Evolutionary conservation across 2,329 filamentous ascomycete genomes (phyloP).

Genomic region (Penicillium thymicola): DNA sequence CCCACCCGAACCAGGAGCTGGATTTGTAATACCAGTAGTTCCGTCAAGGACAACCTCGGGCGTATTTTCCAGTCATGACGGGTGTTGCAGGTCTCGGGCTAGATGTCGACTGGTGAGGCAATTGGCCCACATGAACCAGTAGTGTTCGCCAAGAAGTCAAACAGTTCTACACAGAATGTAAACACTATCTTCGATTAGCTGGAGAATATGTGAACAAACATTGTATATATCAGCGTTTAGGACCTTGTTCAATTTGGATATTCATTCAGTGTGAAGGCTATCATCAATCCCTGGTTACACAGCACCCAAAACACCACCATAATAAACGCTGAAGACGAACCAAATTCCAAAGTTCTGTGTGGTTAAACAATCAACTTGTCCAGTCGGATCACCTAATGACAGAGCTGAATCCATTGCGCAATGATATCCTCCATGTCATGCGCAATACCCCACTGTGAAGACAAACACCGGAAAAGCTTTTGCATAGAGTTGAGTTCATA

Average conservation of each 20-base stretch:
- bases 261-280: no score
- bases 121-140: not conserved
- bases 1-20: not conserved
- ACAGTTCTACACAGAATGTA: not conserved
- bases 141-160: not conserved
- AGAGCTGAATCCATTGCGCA: constrained; percentile 45
- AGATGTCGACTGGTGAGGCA: constrained; percentile 19
- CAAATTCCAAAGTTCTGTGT: no score
- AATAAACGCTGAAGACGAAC: no score
- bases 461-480: constrained; percentile 45
- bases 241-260: not conserved
- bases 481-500: constrained; percentile 50
- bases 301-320: no score
- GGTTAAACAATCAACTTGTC: not conserved
- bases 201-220: not conserved
- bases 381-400: constrained; percentile 29
- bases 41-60: constrained; percentile 24
- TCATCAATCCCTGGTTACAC: no score
- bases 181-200: not conserved
- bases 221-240: no score
- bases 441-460: constrained; percentile 47
- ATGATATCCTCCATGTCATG: constrained; percentile 47
- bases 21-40: constrained; percentile 17
- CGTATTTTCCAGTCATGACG: constrained; percentile 18
- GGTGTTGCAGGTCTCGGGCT: constrained; percentile 22